Evolutionary conservation across 2,329 filamentous ascomycete genomes (phyloP).

Genomic region (Paecilomyces formosus): DNA sequence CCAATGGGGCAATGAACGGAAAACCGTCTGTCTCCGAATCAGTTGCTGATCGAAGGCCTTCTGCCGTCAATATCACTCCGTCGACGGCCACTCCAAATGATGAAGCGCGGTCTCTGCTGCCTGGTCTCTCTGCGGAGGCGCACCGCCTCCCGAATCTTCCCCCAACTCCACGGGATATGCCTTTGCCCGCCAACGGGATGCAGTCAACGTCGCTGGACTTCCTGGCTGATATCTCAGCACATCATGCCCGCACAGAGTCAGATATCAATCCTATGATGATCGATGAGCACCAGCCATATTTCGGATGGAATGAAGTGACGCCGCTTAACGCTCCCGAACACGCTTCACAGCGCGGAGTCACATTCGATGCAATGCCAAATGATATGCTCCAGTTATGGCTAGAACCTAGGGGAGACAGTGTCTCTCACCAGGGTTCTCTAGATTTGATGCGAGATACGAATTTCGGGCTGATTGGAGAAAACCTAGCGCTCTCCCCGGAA

Average conservation of each 20-base stretch:
- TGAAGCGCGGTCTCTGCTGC: constrained; percentile 11
- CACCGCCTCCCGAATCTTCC: constrained; percentile 10
- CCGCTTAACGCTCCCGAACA: constrained; percentile 11
- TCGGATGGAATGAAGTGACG: constrained; percentile 22
- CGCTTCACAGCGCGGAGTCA: constrained; percentile 11
- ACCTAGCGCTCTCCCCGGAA: constrained; percentile 12
- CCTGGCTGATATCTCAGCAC: constrained; percentile 28
- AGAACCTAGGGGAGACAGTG: constrained; percentile 23
- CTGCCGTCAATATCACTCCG: constrained; percentile 8
- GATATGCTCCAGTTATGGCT: constrained; percentile 31
- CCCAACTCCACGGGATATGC: constrained; percentile 15
- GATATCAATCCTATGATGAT: constrained; percentile 20
- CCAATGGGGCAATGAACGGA: constrained; percentile 19
- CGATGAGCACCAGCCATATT: constrained; percentile 22
- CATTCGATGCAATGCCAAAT: constrained; percentile 20
- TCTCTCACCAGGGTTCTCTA: constrained; percentile 20
- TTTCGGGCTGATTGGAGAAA: constrained; percentile 17
- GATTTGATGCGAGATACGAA: constrained; percentile 20
- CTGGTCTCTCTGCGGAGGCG: constrained; percentile 6
- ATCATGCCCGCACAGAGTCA: constrained; percentile 23
- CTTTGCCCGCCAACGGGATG: constrained; percentile 21
- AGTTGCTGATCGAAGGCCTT: constrained; percentile 18
- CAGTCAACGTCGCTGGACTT: constrained; percentile 33
- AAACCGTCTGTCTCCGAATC: constrained; percentile 21
- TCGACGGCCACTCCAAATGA: constrained; percentile 5